Evolutionary conservation across 2,329 filamentous ascomycete species (phyloP).

Genomic region (Fusarium heterosporum): DNA sequence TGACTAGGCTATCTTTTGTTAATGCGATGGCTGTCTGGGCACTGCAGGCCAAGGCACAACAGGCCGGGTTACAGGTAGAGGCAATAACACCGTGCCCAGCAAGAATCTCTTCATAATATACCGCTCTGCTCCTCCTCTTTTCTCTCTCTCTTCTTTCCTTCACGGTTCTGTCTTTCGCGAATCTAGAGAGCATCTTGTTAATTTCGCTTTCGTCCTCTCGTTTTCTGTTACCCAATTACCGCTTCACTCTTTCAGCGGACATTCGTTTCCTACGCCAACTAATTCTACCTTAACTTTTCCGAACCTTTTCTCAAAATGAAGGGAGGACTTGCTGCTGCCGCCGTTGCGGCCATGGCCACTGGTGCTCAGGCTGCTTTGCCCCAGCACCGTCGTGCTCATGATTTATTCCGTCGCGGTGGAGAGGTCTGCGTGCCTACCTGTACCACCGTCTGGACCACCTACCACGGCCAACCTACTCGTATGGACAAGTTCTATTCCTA

Average conservation of each 20-base stretch:
- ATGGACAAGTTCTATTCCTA: slow-evolving; percentile 49
- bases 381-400: slow-evolving; percentile 73
- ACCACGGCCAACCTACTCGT: slow-evolving; percentile 75
- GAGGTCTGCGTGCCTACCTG: slow-evolving; percentile 70
- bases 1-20: slow-evolving; percentile 34
- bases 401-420: slow-evolving; percentile 65
- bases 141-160: slow-evolving; percentile 51
- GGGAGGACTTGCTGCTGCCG: slow-evolving; percentile 74
- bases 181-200: slow-evolving; percentile 60
- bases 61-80: slow-evolving; percentile 25
- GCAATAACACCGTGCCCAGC: slow-evolving; percentile 59
- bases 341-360: slow-evolving; percentile 69
- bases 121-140: slow-evolving; percentile 46
- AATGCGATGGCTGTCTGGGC: slow-evolving; percentile 35
- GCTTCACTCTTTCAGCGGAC: slow-evolving; percentile 93
- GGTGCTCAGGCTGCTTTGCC: slow-evolving; percentile 66
- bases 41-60: slow-evolving; percentile 40
- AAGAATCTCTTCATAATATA: slow-evolving; percentile 44
- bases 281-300: slow-evolving; percentile 25
- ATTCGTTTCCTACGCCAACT: slow-evolving; percentile 66
- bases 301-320: slow-evolving; percentile 73
- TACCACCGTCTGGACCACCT: slow-evolving; percentile 79
- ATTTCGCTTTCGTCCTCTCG: slow-evolving; percentile 63
- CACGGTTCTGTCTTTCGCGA: slow-evolving; percentile 62
- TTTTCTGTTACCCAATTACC: slow-evolving; percentile 64